Evolutionary conservation across 1,284 basidiomycete genomes (phyloP).

Genomic region (Ustilago xerochloae): DNA sequence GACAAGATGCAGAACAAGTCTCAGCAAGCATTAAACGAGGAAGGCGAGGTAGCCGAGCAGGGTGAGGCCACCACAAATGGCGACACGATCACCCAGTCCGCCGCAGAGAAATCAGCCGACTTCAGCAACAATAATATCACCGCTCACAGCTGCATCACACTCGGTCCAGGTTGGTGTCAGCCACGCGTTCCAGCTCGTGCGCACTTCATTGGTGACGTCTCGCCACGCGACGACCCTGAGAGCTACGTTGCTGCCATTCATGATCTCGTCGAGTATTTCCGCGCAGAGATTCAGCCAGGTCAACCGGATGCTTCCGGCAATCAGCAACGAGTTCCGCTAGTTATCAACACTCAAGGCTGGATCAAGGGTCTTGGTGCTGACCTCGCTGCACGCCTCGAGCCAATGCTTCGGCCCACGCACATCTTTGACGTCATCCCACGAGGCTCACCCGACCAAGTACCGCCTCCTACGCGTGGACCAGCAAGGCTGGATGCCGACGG

Average conservation of each 20-base stretch:
- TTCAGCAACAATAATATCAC: background rate
- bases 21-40: background rate
- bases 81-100: background rate
- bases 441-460: constrained; percentile 9
- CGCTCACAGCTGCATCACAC: constrained; percentile 11
- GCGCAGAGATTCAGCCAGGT: constrained; percentile 21
- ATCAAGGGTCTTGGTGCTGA: constrained; percentile 91
- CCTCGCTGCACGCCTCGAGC: constrained; percentile 78
- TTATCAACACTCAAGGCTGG: constrained; percentile 98
- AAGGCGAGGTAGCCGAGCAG: background rate
- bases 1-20: background rate
- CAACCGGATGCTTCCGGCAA: constrained; percentile 1
- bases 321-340: constrained; percentile 73
- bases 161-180: constrained; percentile 61
- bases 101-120: background rate
- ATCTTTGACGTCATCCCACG: constrained; percentile 72
- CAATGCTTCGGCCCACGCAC: constrained; percentile 75
- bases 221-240: constrained; percentile 82
- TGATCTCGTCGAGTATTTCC: constrained; percentile 76
- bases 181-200: constrained; percentile 78
- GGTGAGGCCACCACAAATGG: background rate
- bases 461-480: constrained; percentile 17
- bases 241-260: constrained; percentile 80
- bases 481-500: constrained; percentile 41
- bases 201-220: constrained; percentile 84